Evolutionary conservation across 1,284 basidiomycete genomes (phyloP).

Genomic region (Gomphus bonarii): DNA sequence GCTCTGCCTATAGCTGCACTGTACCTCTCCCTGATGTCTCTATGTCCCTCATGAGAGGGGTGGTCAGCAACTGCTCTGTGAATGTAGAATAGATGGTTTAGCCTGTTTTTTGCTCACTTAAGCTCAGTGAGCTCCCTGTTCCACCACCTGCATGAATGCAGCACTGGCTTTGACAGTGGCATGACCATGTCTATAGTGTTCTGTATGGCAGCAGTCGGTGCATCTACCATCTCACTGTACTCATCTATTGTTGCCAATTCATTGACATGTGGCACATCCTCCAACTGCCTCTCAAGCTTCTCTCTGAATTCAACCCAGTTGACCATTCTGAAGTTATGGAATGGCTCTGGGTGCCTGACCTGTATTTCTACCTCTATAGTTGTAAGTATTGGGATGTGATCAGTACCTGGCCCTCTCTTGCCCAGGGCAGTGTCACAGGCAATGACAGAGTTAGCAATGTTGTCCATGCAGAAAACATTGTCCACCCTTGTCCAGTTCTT

Average conservation of each 20-base stretch:
- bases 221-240: slow-evolving; percentile 11
- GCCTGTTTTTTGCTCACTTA: not conserved
- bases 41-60: too few relatives aligned
- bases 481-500: slow-evolving; percentile 19
- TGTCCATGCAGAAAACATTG: slow-evolving; percentile 16
- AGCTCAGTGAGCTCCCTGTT: slow-evolving; percentile 17
- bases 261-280: too few relatives aligned
- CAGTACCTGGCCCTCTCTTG: slow-evolving; percentile 16
- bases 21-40: not conserved
- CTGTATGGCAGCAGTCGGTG: slow-evolving; percentile 12
- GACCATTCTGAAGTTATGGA: slow-evolving; percentile 9
- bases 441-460: slow-evolving; percentile 12
- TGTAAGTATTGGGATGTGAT: slow-evolving; percentile 25
- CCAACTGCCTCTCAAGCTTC: not conserved
- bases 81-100: too few relatives aligned
- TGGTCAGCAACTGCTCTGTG: too few relatives aligned
- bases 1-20: not conserved
- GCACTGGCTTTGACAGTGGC: slow-evolving; percentile 16
- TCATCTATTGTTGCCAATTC: not conserved
- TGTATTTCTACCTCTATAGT: slow-evolving; percentile 19
- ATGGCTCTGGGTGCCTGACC: too few relatives aligned
- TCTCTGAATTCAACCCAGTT: slow-evolving; percentile 19
- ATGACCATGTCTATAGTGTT: slow-evolving; percentile 17
- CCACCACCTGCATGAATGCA: slow-evolving; percentile 22
- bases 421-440: slow-evolving; percentile 16